phyloP scores from a whole-genome alignment of 768 basidiomycete genomes.

The Boletus insuetus region DNA sequence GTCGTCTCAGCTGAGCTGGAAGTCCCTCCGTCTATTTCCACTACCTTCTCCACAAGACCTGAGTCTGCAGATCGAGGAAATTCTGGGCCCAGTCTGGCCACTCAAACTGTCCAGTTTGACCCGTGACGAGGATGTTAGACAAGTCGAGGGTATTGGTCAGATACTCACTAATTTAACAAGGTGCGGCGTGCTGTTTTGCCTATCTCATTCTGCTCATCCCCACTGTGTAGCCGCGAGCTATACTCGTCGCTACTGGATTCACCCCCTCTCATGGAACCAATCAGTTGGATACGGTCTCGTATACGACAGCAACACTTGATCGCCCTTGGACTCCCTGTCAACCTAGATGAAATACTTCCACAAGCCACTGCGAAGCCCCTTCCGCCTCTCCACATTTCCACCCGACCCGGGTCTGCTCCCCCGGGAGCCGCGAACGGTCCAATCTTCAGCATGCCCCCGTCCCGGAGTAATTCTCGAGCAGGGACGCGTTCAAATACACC shows the following conservation, averaged over 20 bases:
- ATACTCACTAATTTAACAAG: conserved; percentile 74
- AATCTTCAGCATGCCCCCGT: conserved; percentile 27
- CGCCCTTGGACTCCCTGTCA: conserved; percentile 88
- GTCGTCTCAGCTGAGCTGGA: conserved; percentile 50
- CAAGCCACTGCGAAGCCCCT: conserved; percentile 61
- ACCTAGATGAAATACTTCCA: conserved; percentile 88
- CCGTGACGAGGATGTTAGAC: conserved; percentile 70
- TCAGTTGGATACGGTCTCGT: conserved; percentile 92
- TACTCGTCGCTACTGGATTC: conserved; percentile 71
- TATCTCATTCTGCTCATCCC: conserved; percentile 21
- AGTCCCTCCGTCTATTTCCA: conserved; percentile 62
- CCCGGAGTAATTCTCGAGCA: conserved; percentile 48
- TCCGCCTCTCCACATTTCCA: conserved; percentile 79
- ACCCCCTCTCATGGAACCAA: conserved; percentile 74
- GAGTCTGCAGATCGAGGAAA: conserved; percentile 58
- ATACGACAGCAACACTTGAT: conserved; percentile 91
- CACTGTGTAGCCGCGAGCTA: conserved; percentile 63
- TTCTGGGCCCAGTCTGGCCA: conserved; percentile 67
- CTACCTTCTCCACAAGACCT: conserved; percentile 57
- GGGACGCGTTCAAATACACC: conserved; percentile 47
- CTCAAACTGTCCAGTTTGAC: conserved; percentile 50
- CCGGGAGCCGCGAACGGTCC: conserved; percentile 53
- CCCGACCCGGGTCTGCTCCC: conserved; percentile 78
- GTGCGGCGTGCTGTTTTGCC: conserved; percentile 37
- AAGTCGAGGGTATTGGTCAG: conserved; percentile 79